Evolutionary conservation across 2,329 filamentous ascomycete species (phyloP), one percentile per base, ranked within the genome.

Genomic region (Colletotrichum incanum): DNA sequence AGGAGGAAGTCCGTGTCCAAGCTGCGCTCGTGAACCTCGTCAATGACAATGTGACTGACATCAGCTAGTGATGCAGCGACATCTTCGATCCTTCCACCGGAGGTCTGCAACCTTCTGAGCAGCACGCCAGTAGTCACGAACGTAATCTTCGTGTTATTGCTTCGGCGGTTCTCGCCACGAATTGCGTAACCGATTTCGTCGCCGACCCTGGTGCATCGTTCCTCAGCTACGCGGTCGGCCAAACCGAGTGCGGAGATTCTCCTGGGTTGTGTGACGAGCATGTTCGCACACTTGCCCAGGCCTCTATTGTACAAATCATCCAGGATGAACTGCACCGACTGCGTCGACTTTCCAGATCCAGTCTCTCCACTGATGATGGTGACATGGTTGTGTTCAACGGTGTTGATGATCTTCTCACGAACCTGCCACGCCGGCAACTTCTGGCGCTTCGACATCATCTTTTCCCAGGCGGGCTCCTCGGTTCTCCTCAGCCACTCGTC

Each of bases 321-420:
- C 1, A 99, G 87, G 54, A 99, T 88, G 81, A 98, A 99, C 80
- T 99, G 96, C 43, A 98, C 94, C 2, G 94, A 96, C 81, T 99
- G 96, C 0, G 96, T 98, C 60, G 94, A 98, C 82, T 99, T 99
- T 79, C 96, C 96, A 23, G 94, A 98, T 65, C 96, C 96, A 5
- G 96, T 99, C 83, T 98, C 96, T 76, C 96, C 96, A 54, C 95
- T 97, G 76, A 99, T 96, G 77, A 99, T 98, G 0, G 94, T 98
- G 62, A 99, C 95, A 81, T 98, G 93, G 78, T 96, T 91, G 5
- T 87, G 85, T 52, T 88, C 88, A 60, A 99, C 93, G 0, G 93
- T 93, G 26, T 89, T 81, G 12, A 98, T 90, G 39, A 99, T 94
- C 1, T 88, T 86, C 26, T 96, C 91, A 76, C 90, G 91, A 77